Conservation (phyloP, 306 rosid genomes). For the Lablab purpureus region DNA sequence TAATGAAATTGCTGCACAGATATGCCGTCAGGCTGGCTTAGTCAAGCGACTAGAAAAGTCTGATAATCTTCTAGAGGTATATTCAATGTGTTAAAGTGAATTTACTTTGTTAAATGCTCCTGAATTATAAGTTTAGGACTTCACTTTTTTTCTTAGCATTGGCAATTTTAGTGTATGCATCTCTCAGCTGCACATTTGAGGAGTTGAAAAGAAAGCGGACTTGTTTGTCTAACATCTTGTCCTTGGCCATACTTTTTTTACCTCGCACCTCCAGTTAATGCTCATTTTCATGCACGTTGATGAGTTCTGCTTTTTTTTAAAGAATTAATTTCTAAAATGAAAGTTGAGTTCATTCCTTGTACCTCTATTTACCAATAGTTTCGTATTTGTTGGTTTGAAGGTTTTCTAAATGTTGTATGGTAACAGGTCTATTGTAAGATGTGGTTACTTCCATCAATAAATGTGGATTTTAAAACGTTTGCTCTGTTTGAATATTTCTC, state of each 20-base stretch:
- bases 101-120: conserved; percentile 18
- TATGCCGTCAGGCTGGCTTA: conserved; percentile 99
- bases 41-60: conserved; percentile 94
- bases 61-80: conserved; percentile 93
- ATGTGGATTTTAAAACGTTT: conserved; percentile 12
- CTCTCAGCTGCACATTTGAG: neutral
- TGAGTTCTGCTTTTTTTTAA: neutral
- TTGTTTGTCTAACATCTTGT: neutral
- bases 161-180: conserved; percentile 7
- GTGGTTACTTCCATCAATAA: neutral
- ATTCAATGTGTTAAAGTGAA: conserved; percentile 9
- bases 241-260: neutral
- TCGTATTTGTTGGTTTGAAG: conserved; percentile 19
- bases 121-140: conserved; percentile 7
- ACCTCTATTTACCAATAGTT: conserved; percentile 6
- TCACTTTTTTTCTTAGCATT: conserved; percentile 8
- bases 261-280: neutral
- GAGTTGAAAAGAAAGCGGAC: conserved; percentile 4
- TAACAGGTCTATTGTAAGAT: conserved; percentile 17
- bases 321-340: neutral
- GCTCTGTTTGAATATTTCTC: conserved; percentile 7
- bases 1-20: conserved; percentile 99
- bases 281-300: conserved; percentile 12
- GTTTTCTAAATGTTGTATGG: neutral
- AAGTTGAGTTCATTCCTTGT: conserved; percentile 14